These are phyloP conservation scores for Durio zibethinus DNA, from an alignment of 345 rosid species.

Conservation along the genomic window DNA sequence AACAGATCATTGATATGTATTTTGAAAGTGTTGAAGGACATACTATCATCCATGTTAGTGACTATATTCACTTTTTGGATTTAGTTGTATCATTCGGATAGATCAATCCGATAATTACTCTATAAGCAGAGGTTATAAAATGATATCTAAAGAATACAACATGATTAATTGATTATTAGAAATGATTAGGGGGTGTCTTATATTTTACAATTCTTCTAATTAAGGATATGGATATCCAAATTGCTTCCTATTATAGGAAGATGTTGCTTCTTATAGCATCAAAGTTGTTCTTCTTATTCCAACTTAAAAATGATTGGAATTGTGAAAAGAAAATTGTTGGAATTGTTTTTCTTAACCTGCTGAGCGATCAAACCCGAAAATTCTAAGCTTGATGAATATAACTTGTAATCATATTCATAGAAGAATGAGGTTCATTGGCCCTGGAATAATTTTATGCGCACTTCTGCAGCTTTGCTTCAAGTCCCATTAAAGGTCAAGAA, in stretches of 20 bases:
- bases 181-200: background rate
- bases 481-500: background rate
- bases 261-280: background rate
- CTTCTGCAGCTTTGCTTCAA: background rate
- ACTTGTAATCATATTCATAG: background rate
- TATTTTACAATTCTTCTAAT: background rate
- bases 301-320: background rate
- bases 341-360: background rate
- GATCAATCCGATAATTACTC: background rate
- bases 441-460: background rate
- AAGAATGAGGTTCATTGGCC: background rate
- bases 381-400: background rate
- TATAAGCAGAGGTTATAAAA: background rate
- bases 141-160: background rate
- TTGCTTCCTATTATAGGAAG: background rate
- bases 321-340: background rate
- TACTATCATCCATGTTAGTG: constrained; percentile 9
- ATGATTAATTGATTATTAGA: background rate
- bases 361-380: background rate
- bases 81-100: background rate
- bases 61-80: background rate
- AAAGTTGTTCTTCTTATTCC: background rate
- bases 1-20: too few species aligned
- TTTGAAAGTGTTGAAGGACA: too few species aligned
- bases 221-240: background rate